Conservation (phyloP, 2,329 filamentous ascomycete species). For the Aureobasidium musti region DNA sequence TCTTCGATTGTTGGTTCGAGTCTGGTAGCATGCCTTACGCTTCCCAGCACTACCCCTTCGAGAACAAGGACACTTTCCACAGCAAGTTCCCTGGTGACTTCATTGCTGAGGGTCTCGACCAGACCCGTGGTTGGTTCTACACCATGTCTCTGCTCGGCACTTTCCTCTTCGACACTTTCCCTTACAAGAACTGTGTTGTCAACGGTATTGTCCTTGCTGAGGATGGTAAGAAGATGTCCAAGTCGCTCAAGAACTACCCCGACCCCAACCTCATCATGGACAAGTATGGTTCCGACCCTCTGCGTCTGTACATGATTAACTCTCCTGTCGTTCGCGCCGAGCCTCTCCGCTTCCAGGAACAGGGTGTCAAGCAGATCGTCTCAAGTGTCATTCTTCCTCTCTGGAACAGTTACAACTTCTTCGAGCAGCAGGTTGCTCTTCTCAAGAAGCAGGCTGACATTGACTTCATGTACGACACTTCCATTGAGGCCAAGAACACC, state of each 20-base stretch:
- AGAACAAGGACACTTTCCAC: slow-evolving; percentile 76
- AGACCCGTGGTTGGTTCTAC: slow-evolving; percentile 97
- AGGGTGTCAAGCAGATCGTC: slow-evolving; percentile 91
- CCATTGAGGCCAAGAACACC: slow-evolving; percentile 71
- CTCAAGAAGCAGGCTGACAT: slow-evolving; percentile 81
- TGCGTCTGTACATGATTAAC: slow-evolving; percentile 95
- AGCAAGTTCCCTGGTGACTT: slow-evolving; percentile 87
- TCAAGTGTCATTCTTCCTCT: slow-evolving; percentile 85
- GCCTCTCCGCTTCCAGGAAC: slow-evolving; percentile 85
- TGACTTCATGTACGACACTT: slow-evolving; percentile 77
- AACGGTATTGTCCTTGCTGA: slow-evolving; percentile 93
- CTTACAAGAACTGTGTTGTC: slow-evolving; percentile 95
- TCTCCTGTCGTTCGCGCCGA: slow-evolving; percentile 92
- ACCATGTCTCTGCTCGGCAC: slow-evolving; percentile 86
- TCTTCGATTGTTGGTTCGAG: slow-evolving; percentile 98
- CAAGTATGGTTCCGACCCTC: slow-evolving; percentile 86
- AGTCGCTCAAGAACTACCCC: slow-evolving; percentile 93
- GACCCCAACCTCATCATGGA: slow-evolving; percentile 81
- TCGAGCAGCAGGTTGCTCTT: slow-evolving; percentile 81
- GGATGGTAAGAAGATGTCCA: slow-evolving; percentile 99
- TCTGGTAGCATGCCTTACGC: slow-evolving; percentile 96
- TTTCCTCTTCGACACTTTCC: slow-evolving; percentile 78
- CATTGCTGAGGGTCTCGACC: slow-evolving; percentile 89
- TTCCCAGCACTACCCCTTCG: slow-evolving; percentile 87
- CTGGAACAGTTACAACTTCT: slow-evolving; percentile 98